Percentiles rank a stretch among this genome's conserved stretches.
Conservation (phyloP, 2,329 filamentous ascomycete species). For the Exserohilum rostratum region DNA sequence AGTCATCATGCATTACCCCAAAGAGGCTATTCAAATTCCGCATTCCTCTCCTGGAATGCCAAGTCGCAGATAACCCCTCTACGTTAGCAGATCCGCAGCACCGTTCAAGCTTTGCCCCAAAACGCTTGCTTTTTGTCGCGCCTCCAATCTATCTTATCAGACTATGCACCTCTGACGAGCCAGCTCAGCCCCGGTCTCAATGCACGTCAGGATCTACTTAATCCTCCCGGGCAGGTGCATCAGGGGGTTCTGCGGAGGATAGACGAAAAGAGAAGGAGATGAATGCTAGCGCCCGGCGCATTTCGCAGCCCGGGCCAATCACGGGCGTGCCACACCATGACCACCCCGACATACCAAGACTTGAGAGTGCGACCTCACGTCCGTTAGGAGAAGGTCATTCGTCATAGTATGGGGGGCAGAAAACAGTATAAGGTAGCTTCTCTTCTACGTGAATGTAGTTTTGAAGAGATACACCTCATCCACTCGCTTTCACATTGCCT, state of each 20-base stretch:
- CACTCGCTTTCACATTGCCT: slow-evolving; percentile 6
- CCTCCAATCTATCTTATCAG: slow-evolving; percentile 22
- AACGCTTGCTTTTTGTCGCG: slow-evolving; percentile 11
- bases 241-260: slow-evolving; percentile 15
- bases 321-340: slow-evolving; percentile 2
- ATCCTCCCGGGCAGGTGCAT: slow-evolving; percentile 21
- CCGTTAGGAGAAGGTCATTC: slow-evolving; percentile 19
- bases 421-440: slow-evolving; percentile 12
- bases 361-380: slow-evolving; percentile 9
- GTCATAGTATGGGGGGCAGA: not conserved
- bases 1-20: not conserved
- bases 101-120: slow-evolving; percentile 3
- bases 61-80: slow-evolving; percentile 13
- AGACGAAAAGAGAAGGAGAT: slow-evolving; percentile 23
- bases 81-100: slow-evolving; percentile 7
- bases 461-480: not conserved
- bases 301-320: slow-evolving; percentile 19
- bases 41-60: slow-evolving; percentile 4
- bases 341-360: not conserved
- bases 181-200: slow-evolving; percentile 1
- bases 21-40: not conserved
- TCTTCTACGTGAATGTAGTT: not conserved
- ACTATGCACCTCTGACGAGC: slow-evolving; percentile 3
- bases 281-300: slow-evolving; percentile 18
- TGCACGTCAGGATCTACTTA: slow-evolving; percentile 12